Base-by-base conservation (phyloP, 176 grass and related monocot species). In the Oryza punctata region DNA sequence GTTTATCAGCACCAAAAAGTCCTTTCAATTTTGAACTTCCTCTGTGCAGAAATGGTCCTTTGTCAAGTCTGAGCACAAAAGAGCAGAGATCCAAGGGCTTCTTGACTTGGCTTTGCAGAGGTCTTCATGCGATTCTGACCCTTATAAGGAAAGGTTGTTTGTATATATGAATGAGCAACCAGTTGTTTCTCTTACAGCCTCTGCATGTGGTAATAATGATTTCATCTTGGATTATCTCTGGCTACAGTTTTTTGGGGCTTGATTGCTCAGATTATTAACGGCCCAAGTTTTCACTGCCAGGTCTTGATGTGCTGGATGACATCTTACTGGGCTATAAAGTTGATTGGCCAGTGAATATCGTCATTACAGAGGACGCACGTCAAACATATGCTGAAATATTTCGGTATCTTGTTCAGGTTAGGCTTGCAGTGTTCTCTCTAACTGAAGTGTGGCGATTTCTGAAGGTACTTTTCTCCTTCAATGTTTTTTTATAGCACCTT, bases 341-440 rank as follows among this genome's bases (percentile, higher is more conserved):
- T 85, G 93, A 95, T 50, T 98, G 96, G 96, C 96, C 96, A 72
- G 81, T 95, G 72, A 92, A 76, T 88, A 98, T 98, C 44, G 82
- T 98, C 87, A 86, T 98, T 76, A 98, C 89, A 76, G 82, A 86
- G 30, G 93, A 76, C 76, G 86, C 93, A 75, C 88, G 95, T 81
- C 83, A 93, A 81, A 93, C 82, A 83, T 98, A 98, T 95, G 89
- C 92, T 87, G 91, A 93, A 71, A 95, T 98, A 84, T 98, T 98
- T 84, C 86, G 88, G 78, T 93, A 87, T 90, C 90, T 98, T 74
- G 78, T 85, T 86, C 87, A 98, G 88, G 89, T 95, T 69, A 95
- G 89, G 71, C 88, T 89, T 88, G 92, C 96, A 50, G 74, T 94
- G 29, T 93, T 91, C 83, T 91, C 91, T 69, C 82, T 98, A 64